Evolutionary conservation across 2,329 filamentous ascomycete species (phyloP).

Genomic region (Helicocarpus griseus): DNA sequence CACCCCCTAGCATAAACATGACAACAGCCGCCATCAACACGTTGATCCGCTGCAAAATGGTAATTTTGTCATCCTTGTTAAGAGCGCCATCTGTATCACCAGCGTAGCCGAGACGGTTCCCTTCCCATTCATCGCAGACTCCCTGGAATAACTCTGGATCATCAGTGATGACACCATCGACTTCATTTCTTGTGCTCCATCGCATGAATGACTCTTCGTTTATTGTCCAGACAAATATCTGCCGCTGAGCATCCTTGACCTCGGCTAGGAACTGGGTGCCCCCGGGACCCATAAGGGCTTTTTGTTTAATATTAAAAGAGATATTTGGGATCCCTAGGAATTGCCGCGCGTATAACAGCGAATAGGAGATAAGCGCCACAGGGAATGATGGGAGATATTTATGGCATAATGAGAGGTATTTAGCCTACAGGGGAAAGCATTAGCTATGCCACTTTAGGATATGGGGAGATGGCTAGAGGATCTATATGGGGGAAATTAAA

Average conservation of each 20-base stretch:
- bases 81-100: not conserved
- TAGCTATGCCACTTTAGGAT: too few species aligned
- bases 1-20: not conserved
- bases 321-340: conserved; percentile 60
- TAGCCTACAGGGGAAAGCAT: conserved; percentile 36
- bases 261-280: conserved; percentile 58
- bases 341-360: conserved; percentile 52
- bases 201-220: conserved; percentile 71
- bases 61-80: not conserved
- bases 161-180: conserved; percentile 83
- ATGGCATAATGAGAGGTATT: conserved; percentile 56
- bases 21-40: not conserved
- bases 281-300: conserved; percentile 56
- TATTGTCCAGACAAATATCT: conserved; percentile 76
- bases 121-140: conserved; percentile 2
- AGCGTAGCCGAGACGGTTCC: not conserved
- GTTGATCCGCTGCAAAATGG: not conserved
- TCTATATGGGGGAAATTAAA: too few species aligned
- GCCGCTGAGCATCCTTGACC: conserved; percentile 45
- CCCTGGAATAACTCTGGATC: conserved; percentile 45
- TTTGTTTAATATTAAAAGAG: conserved; percentile 68
- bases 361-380: conserved; percentile 34
- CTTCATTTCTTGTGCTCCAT: conserved; percentile 57
- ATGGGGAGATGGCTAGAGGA: too few species aligned
- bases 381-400: conserved; percentile 38